Evolutionary conservation across 805 yeast species (phyloP), one percentile per base, ranked within the genome.

Genomic region (Kazachstania africana): DNA sequence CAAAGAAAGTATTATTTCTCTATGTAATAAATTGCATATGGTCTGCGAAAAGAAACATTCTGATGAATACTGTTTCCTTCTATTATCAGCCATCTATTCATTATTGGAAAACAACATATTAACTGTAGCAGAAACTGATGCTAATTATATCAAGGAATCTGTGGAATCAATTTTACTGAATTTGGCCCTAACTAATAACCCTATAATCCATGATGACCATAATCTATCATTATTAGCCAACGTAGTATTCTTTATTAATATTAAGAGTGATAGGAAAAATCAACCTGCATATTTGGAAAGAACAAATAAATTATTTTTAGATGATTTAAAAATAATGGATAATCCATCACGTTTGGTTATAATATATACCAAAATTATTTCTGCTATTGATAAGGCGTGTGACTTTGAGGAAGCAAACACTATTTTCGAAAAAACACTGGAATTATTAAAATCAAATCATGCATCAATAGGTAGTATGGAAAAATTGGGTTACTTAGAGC

Each of bases 231-330:
- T 50, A 14, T 23, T 50, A 3, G 49, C 64, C 1, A 60, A 60
- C 35, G 45, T 60, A 5, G 25, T 59, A 12, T 63, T 55, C 34
- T 44, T 59, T 28, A 38, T 59, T 5, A 51, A 54, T 27, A 40
- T 59, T n/a, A 58, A 51, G 25, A 45, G 55, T 5, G 28, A 48
- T 5, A 45, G 41, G 19, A 17, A 36, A 1, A 26, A 29, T 13
- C 83, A 78, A 41, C 73, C 68, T 39, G 40, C 39, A 1, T 47
- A 74, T 6, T 39, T 73, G 6, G 47, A 60, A 24, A 63, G 62
- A 10, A 53, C 63, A 16, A 43, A 55, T 9, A 33, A 39, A 0
- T 21, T 63, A 3, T 72, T 75, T 35, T 38, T 62, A 5, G 39
- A 43, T 3, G 55, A 41, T 5, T 22, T 30, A 13, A 20, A 36